Conservation (phyloP, 768 basidiomycete species). For the Tricholoma hemisulphureum region DNA sequence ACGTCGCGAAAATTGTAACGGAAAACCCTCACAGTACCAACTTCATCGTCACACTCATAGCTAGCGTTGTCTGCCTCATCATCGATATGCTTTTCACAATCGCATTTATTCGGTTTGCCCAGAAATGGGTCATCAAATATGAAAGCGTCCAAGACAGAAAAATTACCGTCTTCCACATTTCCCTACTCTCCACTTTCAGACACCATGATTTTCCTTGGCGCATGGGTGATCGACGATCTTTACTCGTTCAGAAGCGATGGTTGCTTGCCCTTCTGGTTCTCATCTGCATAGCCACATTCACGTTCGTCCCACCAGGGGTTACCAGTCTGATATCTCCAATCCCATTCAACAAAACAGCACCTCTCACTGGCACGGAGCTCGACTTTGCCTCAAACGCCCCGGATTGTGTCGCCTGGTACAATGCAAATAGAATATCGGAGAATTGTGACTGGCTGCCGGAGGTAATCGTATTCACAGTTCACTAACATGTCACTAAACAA, state of each 20-base stretch:
- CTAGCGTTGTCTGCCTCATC: not conserved
- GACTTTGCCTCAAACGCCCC: conserved; percentile 16
- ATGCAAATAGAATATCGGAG: conserved; percentile 3
- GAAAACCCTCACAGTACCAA: not conserved
- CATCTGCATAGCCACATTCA: not conserved
- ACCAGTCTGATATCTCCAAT: conserved; percentile 1
- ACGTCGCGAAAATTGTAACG: not conserved
- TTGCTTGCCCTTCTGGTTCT: not conserved
- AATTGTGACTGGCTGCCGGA: not conserved
- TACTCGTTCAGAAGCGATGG: not conserved
- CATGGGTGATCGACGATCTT: not conserved
- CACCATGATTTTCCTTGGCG: not conserved
- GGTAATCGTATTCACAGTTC: not conserved
- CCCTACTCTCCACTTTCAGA: not conserved
- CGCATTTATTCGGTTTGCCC: not conserved
- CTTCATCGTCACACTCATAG: not conserved
- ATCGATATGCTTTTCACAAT: not conserved
- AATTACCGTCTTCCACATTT: not conserved
- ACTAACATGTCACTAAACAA: not conserved
- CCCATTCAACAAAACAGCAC: conserved; percentile 7
- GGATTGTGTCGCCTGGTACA: conserved; percentile 15
- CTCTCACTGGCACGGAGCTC: conserved; percentile 16
- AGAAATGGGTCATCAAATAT: not conserved
- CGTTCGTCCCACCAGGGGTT: not conserved
- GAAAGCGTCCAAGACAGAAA: not conserved